These are phyloP conservation scores for Zizania latifolia DNA, from an alignment of 176 grass and related monocot species.

Conservation along the genomic window DNA sequence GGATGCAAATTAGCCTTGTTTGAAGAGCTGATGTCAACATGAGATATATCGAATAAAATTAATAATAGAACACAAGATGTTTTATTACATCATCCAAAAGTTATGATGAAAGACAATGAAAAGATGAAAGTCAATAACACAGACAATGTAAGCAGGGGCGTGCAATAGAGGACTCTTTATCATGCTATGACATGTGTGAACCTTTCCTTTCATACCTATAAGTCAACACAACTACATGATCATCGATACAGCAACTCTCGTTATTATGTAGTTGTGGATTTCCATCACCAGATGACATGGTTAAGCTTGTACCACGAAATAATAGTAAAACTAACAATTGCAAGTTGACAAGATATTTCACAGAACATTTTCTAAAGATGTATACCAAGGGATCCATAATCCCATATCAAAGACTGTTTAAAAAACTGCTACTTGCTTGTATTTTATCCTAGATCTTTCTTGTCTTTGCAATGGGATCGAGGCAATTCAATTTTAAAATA, in stretches of 20 bases:
- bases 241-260: not conserved
- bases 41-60: not conserved
- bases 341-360: not conserved
- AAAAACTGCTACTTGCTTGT: not conserved
- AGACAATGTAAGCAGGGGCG: not conserved
- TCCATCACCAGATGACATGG: not conserved
- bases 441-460: not conserved
- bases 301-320: not conserved
- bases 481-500: not conserved
- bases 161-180: not conserved
- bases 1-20: too few relatives aligned
- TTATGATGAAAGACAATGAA: not conserved
- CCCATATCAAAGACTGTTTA: not conserved
- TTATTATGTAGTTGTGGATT: not conserved
- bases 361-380: not conserved
- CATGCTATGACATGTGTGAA: not conserved
- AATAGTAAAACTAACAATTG: not conserved
- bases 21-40: too few relatives aligned
- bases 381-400: not conserved
- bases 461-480: not conserved
- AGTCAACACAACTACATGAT: constrained; percentile 8
- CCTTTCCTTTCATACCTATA: not conserved
- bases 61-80: not conserved
- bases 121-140: not conserved
- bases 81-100: not conserved